A percentile compares a stretch with the other conserved stretches of the same genome.
phyloP scores from a whole-genome alignment of 495 filamentous ascomycete genomes.

The Achaetomiella virescens region DNA sequence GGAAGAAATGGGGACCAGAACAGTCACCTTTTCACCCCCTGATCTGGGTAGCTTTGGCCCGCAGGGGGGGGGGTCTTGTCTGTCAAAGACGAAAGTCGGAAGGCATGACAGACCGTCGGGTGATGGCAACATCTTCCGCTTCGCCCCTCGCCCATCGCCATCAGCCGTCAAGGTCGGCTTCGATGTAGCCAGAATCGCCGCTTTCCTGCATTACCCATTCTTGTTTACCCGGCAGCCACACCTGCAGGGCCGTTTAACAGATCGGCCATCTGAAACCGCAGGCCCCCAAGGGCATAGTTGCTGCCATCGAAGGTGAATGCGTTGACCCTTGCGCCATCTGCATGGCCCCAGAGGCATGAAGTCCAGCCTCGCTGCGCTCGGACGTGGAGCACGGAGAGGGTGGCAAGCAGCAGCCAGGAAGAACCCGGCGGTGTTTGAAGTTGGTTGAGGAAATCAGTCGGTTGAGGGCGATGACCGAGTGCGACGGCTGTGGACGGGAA shows the following conservation, averaged over 20 bases:
- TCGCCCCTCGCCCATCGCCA: too few relatives aligned
- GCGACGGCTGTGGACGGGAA: not conserved
- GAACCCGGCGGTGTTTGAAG: not conserved
- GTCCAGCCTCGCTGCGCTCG: slow-evolving; percentile 1
- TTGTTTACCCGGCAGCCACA: slow-evolving; percentile 1
- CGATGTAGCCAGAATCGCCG: too few relatives aligned
- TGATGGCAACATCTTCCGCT: too few relatives aligned
- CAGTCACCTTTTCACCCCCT: too few relatives aligned
- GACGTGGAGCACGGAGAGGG: not conserved
- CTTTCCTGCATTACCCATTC: not conserved
- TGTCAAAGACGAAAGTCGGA: too few relatives aligned
- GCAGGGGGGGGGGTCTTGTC: too few relatives aligned
- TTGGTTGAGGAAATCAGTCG: not conserved
- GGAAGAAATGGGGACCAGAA: too few relatives aligned
- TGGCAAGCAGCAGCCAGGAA: not conserved
- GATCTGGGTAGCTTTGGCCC: too few relatives aligned
- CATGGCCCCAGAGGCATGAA: slow-evolving; percentile 6
- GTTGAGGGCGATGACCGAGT: not conserved
- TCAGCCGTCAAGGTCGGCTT: too few relatives aligned
- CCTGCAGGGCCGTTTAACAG: slow-evolving; percentile 7
- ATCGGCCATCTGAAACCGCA: slow-evolving; percentile 18
- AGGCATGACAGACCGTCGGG: too few relatives aligned
- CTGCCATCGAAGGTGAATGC: slow-evolving; percentile 1
- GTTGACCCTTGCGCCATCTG: slow-evolving; percentile 8
- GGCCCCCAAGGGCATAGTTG: not conserved